Evolutionary conservation across 495 filamentous ascomycete species (phyloP).

Genomic region (Aspergillus olivimuriae): DNA sequence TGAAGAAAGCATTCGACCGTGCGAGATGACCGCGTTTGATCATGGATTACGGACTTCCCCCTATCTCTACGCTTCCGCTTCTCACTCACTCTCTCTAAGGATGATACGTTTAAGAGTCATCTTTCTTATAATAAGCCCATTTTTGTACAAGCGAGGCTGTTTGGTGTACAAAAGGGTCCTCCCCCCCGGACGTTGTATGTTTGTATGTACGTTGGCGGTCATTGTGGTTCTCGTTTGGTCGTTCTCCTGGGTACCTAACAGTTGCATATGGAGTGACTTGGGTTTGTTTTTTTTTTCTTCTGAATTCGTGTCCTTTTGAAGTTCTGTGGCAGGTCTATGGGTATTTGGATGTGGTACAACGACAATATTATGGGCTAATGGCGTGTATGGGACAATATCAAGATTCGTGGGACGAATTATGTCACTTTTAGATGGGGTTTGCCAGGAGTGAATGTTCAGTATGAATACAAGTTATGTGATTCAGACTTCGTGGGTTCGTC

Average conservation of each 20-base stretch:
- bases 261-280: too few relatives aligned
- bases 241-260: too few relatives aligned
- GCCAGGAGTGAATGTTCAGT: neutral
- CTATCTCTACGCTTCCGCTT: neutral
- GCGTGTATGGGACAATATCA: neutral
- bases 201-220: slow-evolving; percentile 17
- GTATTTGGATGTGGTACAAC: neutral
- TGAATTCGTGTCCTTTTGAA: neutral
- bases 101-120: slow-evolving; percentile 8
- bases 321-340: neutral
- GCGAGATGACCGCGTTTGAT: neutral
- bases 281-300: neutral
- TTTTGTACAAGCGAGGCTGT: slow-evolving; percentile 14
- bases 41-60: too few relatives aligned
- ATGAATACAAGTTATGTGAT: neutral
- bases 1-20: neutral
- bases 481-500: neutral
- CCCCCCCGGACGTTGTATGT: slow-evolving; percentile 7
- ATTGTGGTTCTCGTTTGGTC: slow-evolving; percentile 9
- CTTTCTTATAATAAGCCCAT: slow-evolving; percentile 5
- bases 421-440: neutral
- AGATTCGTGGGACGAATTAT: neutral
- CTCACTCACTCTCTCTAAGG: neutral
- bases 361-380: neutral
- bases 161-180: slow-evolving; percentile 13